Conservation (phyloP, 148 eudicot species). For the Nepenthes gracilis region DNA sequence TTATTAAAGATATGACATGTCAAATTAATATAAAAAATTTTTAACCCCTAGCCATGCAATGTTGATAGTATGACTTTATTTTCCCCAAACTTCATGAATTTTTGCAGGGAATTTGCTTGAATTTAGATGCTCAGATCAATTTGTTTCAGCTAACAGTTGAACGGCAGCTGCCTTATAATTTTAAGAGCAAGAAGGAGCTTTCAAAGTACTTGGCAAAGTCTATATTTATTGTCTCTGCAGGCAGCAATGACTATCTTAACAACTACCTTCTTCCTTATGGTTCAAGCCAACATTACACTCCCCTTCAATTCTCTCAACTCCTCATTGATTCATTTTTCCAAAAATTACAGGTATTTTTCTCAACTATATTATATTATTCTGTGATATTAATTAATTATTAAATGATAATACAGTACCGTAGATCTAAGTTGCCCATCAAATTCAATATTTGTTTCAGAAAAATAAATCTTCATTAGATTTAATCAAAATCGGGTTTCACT, state of each 20-base stretch:
- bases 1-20: too few species aligned
- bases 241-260: constrained; percentile 49
- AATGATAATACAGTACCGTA: too few species aligned
- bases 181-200: constrained; percentile 4
- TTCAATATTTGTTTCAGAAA: too few species aligned
- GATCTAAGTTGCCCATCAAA: too few species aligned
- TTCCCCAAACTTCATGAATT: too few species aligned
- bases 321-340: constrained; percentile 23
- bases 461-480: too few species aligned
- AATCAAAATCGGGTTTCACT: too few species aligned
- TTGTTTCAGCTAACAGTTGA: constrained; percentile 32
- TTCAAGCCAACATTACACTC: constrained; percentile 12
- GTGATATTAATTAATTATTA: too few species aligned
- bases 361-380: not conserved
- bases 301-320: constrained; percentile 28
- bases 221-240: constrained; percentile 27
- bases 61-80: too few species aligned
- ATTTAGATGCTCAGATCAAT: constrained; percentile 37
- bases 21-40: too few species aligned
- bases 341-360: constrained; percentile 25
- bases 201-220: constrained; percentile 31
- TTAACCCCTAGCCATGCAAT: too few species aligned
- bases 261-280: constrained; percentile 18
- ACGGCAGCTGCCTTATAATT: constrained; percentile 10
- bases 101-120: constrained; percentile 34